phyloP scores from a whole-genome alignment of 495 filamentous ascomycete species.

The Aspergillus panamensis region DNA sequence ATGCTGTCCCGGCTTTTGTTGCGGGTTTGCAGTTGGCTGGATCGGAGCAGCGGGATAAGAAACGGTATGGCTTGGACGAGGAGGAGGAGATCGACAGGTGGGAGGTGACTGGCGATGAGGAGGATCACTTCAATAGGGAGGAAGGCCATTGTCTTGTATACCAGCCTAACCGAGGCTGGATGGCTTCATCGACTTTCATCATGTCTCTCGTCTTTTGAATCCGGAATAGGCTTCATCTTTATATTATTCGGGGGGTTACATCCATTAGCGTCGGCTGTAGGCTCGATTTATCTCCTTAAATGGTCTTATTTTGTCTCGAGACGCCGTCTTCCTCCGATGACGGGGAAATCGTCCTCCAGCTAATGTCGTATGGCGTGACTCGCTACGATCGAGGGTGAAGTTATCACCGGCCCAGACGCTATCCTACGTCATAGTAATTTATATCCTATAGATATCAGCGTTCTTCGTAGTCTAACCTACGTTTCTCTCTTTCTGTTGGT shows the following conservation, averaged over 20 bases:
- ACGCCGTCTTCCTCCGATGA: conserved; percentile 1
- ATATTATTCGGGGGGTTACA: neutral
- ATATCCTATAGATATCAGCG: neutral
- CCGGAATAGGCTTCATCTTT: neutral
- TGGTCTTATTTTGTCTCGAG: neutral
- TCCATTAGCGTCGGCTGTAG: neutral
- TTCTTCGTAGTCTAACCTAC: neutral
- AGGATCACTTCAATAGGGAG: neutral
- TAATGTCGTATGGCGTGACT: neutral
- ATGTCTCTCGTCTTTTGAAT: neutral
- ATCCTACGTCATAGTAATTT: neutral
- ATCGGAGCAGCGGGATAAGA: neutral
- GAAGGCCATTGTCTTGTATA: neutral
- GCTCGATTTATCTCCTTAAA: neutral
- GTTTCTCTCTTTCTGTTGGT: neutral
- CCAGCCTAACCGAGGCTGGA: neutral
- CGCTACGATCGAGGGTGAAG: neutral
- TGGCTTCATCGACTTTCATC: neutral
- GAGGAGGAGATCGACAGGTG: neutral
- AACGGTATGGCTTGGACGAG: neutral
- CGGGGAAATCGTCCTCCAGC: neutral
- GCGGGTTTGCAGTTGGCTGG: neutral
- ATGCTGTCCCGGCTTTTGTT: neutral
- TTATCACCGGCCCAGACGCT: neutral
- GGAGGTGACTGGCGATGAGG: neutral